Base-by-base conservation (phyloP, 768 basidiomycete genomes). In the Rhodotorula taiwanensis region DNA sequence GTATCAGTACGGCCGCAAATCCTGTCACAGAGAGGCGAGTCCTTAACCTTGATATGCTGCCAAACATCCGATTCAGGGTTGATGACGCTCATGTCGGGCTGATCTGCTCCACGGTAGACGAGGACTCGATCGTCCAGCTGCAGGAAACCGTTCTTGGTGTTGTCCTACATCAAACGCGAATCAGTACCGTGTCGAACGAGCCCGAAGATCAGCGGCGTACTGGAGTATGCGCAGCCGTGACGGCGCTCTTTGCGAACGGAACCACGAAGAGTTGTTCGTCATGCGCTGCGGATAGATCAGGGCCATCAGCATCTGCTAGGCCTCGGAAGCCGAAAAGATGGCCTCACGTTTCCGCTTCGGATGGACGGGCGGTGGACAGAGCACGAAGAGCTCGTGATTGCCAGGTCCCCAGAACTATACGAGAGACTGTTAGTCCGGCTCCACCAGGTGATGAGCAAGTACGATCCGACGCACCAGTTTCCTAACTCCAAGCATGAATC, bases 11-110 rank as follows among this genome's bases (percentile, higher is more conserved):
- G 3, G 51, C 52, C 3, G 21, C 5, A 28, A 39, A 2, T 48
- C 16, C 30, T 18, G 55, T n/a, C 30, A 39, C 43, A 72, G 18
- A 41, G 59, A 39, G 25, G 42, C 30, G 21, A 21, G 18, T 43
- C 66, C 39, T 67, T n/a, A n/a, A 83, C 90, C 82, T 93, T 94
- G 75, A 97, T 87, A 76, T 88, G 87, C 71, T 98, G 91, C 93
- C 94, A 98, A 23, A 97, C 93, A 72, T 97, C 93, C 6, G 89
- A 89, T 74, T 94, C 92, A 21, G 93, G 92, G 73, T 97, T 97
- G 72, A 98, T 95, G 60, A 99, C 86, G 73, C 90, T 94, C 86
- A 95, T 87, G 74, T 97, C 93, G 9, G 94, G 93, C 74, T 97
- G 93, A 75, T 97, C 94, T 33, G 93, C 90, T 20, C 94, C 93